Conservation (phyloP, 371 early-diverging fungal species). For the Circinella umbellata region DNA sequence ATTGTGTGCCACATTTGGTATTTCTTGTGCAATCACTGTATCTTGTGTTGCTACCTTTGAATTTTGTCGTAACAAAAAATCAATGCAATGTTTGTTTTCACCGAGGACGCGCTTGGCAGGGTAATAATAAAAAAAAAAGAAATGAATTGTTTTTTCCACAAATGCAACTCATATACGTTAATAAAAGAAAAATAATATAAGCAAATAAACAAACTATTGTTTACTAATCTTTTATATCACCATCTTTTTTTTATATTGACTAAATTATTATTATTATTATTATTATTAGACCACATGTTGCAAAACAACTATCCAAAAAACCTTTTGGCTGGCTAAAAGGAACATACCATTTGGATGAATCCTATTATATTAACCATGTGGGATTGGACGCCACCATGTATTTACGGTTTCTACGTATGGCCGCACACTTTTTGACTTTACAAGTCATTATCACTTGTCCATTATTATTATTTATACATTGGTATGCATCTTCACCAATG, state of each 20-base stretch:
- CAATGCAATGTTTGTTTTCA: constrained; percentile 58
- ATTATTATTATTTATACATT: constrained; percentile 60
- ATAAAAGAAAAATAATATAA: background rate
- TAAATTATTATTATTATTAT: too few relatives aligned
- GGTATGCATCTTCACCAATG: constrained; percentile 24
- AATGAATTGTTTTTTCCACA: background rate
- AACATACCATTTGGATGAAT: constrained; percentile 42
- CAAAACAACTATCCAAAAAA: constrained; percentile 36
- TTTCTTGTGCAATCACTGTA: constrained; percentile 51
- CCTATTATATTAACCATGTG: constrained; percentile 50
- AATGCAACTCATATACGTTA: background rate
- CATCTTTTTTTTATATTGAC: too few relatives aligned
- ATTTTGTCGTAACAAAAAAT: constrained; percentile 44
- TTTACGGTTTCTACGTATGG: constrained; percentile 70
- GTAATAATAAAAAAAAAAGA: constrained; percentile 26
- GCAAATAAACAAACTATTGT: too few relatives aligned
- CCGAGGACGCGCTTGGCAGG: constrained; percentile 55
- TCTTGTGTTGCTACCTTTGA: constrained; percentile 57
- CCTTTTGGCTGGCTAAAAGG: constrained; percentile 59
- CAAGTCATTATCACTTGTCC: constrained; percentile 50
- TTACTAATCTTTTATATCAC: too few relatives aligned
- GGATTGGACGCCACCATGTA: constrained; percentile 74
- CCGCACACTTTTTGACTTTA: constrained; percentile 58
- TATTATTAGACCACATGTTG: constrained; percentile 29
- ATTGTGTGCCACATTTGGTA: constrained; percentile 50